phyloP scores from a whole-genome alignment of 306 rosid genomes.

The Lathyrus sativus region DNA sequence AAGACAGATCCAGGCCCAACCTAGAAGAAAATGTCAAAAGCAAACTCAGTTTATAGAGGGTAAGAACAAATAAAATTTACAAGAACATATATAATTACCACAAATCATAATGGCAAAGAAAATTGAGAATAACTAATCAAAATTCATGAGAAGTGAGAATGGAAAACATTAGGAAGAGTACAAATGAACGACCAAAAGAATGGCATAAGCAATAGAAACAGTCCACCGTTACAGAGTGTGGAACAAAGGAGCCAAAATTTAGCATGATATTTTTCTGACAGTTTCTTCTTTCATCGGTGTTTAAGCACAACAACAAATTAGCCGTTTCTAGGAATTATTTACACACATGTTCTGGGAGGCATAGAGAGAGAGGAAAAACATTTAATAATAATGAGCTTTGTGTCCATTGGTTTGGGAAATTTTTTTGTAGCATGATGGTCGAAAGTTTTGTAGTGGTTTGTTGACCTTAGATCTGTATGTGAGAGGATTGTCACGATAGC shows the following conservation, averaged over 20 bases:
- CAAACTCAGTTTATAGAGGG: constrained; percentile 14
- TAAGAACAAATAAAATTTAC: constrained; percentile 25
- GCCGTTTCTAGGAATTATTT: neutral
- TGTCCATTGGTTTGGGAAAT: neutral
- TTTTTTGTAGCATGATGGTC: constrained; percentile 10
- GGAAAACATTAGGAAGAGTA: constrained; percentile 16
- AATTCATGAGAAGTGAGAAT: neutral
- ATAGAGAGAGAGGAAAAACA: neutral
- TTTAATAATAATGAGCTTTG: neutral
- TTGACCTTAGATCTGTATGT: constrained; percentile 14
- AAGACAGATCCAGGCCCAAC: constrained; percentile 94
- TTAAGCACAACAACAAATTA: constrained; percentile 15
- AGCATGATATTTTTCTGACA: constrained; percentile 5
- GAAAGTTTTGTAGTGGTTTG: neutral
- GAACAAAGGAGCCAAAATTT: neutral
- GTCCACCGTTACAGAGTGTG: neutral
- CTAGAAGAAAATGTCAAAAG: constrained; percentile 50
- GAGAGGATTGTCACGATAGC: neutral
- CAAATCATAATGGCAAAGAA: constrained; percentile 11
- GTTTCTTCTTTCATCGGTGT: constrained; percentile 5
- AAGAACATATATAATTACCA: constrained; percentile 19
- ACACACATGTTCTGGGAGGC: constrained; percentile 6
- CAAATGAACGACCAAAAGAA: constrained; percentile 29
- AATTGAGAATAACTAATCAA: constrained; percentile 29
- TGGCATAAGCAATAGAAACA: constrained; percentile 1